Base-by-base conservation (phyloP, 208 protist species). In the Wallacemonas sp. region DNA sequence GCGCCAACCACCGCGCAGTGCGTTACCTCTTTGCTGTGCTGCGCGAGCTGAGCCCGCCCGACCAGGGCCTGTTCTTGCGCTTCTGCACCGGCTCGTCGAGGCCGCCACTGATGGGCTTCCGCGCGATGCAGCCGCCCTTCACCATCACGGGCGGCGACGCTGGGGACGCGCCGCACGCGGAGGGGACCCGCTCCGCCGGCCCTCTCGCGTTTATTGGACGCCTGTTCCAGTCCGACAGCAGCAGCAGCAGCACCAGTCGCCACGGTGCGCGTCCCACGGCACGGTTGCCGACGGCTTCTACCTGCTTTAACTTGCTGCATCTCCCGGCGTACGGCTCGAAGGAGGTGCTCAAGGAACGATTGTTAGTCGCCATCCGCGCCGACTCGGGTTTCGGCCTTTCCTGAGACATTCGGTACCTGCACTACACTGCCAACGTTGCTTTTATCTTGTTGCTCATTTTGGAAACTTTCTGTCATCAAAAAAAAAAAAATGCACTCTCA, bases 291-390 rank as follows among this genome's bases (percentile, higher is more conserved):
- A 78, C 78, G 4, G 49, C 71, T 3, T 62, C 67, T 0, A 90
- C 84, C 25, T 90, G 84, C 63, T 79, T 87, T 54, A 86, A 85
- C 68, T 59, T 86, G 5, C 73, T 90, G 26, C 87, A 90, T 48
- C 68, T 90, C 5, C 84, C 84, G 22, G 36, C 41, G 41, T 84
- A 83, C 57, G 46, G 12, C 2, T 28, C 7, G 7, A 28, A 22
- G 32, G 25, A 65, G 22, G 14, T 28, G 14, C 36, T 90, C 12
- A 46, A 71, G 26, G 67, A 82, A 31, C 78, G 85, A 46, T 61
- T 90, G 14, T 22, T 55, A 3, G 48, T 55, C 8, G 48, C 48
- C 10, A 55, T 55, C 25, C 54, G 61, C 10, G 12, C 71, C 0
- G 69, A 66, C 20, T 20, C 63, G 23, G 79, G 75, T 12, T 88